Base-by-base conservation (phyloP, 257 asterid species). In the Gentiana straminea region DNA sequence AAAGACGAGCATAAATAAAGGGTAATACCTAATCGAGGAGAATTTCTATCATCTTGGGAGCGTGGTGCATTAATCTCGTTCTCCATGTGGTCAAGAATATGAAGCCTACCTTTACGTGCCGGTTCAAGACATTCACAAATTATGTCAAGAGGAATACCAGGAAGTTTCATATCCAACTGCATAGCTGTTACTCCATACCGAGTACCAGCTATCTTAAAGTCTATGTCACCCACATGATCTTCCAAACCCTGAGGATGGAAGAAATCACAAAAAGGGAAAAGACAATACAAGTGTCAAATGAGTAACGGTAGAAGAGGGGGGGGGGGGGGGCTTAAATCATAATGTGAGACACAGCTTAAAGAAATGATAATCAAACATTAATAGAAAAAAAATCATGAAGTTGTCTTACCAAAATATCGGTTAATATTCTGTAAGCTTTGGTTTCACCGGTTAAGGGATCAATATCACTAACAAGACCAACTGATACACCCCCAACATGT, bases 151-250 rank as follows among this genome's bases (percentile, higher is more conserved):
- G 98, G 98, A 55, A 91, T 88, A 57, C 98, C 98, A 39, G 98
- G 95, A 64, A 95, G 98, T 64, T 92, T 92, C 70, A 92, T 92
- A 68, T 87, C 98, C 79, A 92, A 73, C 81, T 92, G 98, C 66
- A 92, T 92, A 41, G 98, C 83, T 7, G 98, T 92, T 59, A 92
- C 52, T 65, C 98, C 98, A 68, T 77, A 78, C 57, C 88, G 86
- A 48, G 98, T 92, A 66, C 97, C 98, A 65, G 98, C 86, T 73
- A 92, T 81, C 76, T 92, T 92, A 71, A 92, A 92, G 82, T 92
- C 97, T 93, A 92, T 92, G 66, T 92, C 98, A 68, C 97, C 97
- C 55, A 92, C 70, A 75, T 92, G 98, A 83, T 92, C 98, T 75
- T 92, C 98, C 83, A 92, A 76, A 62, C 98, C 98, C 98, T 91